Evolutionary conservation across 1,284 basidiomycete species (phyloP), one percentile per base, ranked within the genome.

Genomic region (Tylopilus sp.): DNA sequence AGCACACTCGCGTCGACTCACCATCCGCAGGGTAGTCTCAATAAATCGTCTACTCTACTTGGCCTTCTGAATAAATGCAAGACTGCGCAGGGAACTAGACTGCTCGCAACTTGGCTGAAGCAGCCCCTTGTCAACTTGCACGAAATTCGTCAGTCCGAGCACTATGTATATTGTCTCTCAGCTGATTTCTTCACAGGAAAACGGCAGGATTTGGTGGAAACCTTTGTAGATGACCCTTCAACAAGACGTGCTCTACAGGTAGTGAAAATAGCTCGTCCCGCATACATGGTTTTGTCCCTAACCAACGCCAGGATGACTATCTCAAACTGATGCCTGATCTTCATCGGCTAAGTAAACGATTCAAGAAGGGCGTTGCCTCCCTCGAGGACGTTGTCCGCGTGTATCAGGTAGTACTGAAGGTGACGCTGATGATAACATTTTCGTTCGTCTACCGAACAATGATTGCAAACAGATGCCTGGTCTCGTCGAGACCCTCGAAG

Each of bases 301-400:
- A 41, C 15, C 22, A 7, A 19, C 22, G 8, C 5, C 25, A 95
- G 86, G 88, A 93, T 51, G 91, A 94, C 36, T 90, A 86, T 63
- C 77, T 99, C 61, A 92, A 90, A 63, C 70, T 84, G 28, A 94
- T 99, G 87, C 97, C 97, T 0, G 97, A 99, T 69, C 85, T 99
- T 70, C 91, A 91, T 61, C 85, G 97, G 8, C 84, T 98, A 41
- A 90, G 89, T 64, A 99, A 98, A 71, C 84, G 92, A 25, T 96
- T 99, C 74, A 90, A 94, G 69, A 90, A 90, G 59, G 81, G 84
- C 0, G 80, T 85, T 2, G 94, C 95, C 0, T 85, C 84, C 0
- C 79, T 99, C 8, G 95, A 99, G 66, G 96, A 99, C 61, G 94
- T 99, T 7, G 94, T 99, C 8, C 86, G 95, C 11, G 89, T 97